Base-by-base conservation (phyloP, 768 basidiomycete genomes). In the Suillus placidus region DNA sequence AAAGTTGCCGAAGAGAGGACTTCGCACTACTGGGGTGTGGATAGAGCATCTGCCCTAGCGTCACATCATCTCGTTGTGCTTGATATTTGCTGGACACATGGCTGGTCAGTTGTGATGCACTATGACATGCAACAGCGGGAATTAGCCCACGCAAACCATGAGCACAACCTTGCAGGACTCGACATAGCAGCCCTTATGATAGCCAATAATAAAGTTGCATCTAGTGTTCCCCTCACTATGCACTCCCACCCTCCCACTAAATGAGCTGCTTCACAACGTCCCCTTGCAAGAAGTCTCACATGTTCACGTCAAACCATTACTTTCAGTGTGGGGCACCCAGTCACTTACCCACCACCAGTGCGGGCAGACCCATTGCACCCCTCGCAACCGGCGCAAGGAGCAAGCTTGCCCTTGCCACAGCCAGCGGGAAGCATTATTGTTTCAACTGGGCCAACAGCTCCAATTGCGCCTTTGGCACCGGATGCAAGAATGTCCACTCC, bases 401-500 rank as follows among this genome's bases (percentile, higher is more conserved):
- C 45, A 66, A 65, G 38, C 65, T 78, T 55, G 70, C 69, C 20
- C 68, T 79, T 16, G n/a, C 63, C 2, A 62, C 63, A 6, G 66
- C 72, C 1, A 32, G 69, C 35, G 72, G 77, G 9, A 52, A 38
- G 13, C 62, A 38, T 38, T 38, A 10, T 13, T 38, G 38, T 9
- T 38, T 14, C 38, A 38, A 38, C 38, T 38, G 38, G 52, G 72
- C 77, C 14, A 12, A 35, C 20, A n/a, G n/a, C 12, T 68, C 67
- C 20, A 16, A n/a, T 26, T 78, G 77, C 68, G 35, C 38, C 12
- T 71, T 42, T 32, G 69, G 67, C 6, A n/a, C 37, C 43, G n/a
- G 13, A 23, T 78, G 78, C 71, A 45, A 32, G 34, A 65, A 67
- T 61, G 32, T 60, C 66, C 80, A 80, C 64, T 62, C 34, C 20